A percentile compares a stretch with the other conserved stretches of the same genome.
Evolutionary conservation across 768 basidiomycete genomes (phyloP).

Genomic region (Exsudoporus frostii): DNA sequence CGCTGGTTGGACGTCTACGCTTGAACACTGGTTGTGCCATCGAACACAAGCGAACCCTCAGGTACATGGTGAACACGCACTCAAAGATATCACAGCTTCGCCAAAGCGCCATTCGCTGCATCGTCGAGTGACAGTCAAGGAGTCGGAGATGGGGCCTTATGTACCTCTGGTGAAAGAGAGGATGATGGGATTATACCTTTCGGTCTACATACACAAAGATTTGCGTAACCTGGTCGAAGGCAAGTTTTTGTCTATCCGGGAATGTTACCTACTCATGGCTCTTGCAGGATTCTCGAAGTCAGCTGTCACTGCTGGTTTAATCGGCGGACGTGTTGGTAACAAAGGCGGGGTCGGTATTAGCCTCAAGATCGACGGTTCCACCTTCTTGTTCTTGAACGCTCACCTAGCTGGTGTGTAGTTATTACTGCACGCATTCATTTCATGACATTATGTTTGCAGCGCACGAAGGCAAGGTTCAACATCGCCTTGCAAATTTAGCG

Average conservation of each 20-base stretch:
- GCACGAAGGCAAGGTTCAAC: constrained; percentile 69
- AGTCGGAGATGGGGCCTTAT: constrained; percentile 67
- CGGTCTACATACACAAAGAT: constrained; percentile 73
- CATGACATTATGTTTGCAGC: constrained; percentile 39
- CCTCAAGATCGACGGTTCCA: constrained; percentile 75
- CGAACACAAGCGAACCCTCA: constrained; percentile 27
- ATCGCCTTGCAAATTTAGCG: constrained; percentile 79
- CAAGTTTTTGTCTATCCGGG: constrained; percentile 16
- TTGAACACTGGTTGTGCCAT: constrained; percentile 70
- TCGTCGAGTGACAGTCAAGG: constrained; percentile 41
- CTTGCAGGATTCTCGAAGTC: constrained; percentile 67
- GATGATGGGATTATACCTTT: constrained; percentile 84
- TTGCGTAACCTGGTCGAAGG: constrained; percentile 63
- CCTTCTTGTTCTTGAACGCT: constrained; percentile 86
- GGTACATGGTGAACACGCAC: constrained; percentile 10
- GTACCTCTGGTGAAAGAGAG: constrained; percentile 84
- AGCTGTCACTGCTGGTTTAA: constrained; percentile 83
- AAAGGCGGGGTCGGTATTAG: constrained; percentile 93
- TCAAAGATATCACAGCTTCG: constrained; percentile 36
- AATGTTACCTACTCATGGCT: not conserved
- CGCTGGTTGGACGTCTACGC: constrained; percentile 69
- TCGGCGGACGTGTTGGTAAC: constrained; percentile 89
- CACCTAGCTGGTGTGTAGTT: constrained; percentile 71
- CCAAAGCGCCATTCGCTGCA: constrained; percentile 45
- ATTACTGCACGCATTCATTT: not conserved